Conservation (phyloP, 768 basidiomycete genomes). For the Mycena albidolilacea region DNA sequence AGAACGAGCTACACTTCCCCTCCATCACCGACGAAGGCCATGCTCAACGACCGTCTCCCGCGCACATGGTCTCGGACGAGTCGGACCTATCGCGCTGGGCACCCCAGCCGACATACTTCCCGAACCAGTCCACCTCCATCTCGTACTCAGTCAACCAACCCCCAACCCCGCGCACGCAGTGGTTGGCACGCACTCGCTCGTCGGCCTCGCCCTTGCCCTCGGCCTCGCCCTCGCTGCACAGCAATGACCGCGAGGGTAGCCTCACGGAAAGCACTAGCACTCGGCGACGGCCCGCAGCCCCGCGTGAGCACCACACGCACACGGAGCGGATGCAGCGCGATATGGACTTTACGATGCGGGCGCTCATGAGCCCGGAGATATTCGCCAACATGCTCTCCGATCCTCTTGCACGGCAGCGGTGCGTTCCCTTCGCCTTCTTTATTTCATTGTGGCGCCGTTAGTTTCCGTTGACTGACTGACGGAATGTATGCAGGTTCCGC, state of each 20-base stretch:
- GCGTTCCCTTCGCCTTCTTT: neutral
- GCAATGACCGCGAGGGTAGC: neutral
- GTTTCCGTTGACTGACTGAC: neutral
- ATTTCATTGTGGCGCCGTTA: neutral
- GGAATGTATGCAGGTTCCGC: constrained; percentile 25
- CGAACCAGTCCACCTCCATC: neutral
- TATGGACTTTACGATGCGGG: constrained; percentile 32
- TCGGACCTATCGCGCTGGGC: constrained; percentile 32
- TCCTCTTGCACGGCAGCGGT: constrained; percentile 33
- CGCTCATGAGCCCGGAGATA: constrained; percentile 36
- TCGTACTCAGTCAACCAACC: constrained; percentile 7
- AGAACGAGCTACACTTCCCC: neutral
- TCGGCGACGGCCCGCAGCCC: neutral
- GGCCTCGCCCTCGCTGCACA: neutral
- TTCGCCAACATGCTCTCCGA: constrained; percentile 33
- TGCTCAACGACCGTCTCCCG: neutral
- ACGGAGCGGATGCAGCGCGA: too few species aligned
- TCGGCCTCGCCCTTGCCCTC: constrained; percentile 18
- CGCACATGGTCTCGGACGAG: neutral
- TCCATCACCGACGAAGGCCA: constrained; percentile 28
- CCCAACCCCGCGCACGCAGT: neutral
- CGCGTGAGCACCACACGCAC: constrained; percentile 3
- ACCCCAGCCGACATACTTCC: constrained; percentile 30
- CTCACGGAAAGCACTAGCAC: neutral
- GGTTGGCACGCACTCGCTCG: constrained; percentile 20